These are phyloP conservation scores for Solanum dulcamara DNA, from an alignment of 257 asterid genomes.

Conservation along the genomic window DNA sequence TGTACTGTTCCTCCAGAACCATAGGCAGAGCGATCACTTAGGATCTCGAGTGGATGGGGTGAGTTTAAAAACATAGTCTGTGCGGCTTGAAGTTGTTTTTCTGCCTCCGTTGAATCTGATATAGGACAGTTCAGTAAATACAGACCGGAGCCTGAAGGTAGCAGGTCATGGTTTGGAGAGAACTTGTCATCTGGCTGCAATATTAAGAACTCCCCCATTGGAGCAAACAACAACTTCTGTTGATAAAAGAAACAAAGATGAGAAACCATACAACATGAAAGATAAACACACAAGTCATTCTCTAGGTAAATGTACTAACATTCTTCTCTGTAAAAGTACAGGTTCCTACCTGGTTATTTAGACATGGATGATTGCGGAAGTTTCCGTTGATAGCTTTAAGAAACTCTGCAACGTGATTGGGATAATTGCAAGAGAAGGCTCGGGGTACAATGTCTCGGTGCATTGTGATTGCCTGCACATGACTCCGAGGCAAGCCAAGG, in stretches of 20 bases:
- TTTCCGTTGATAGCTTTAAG: slow-evolving; percentile 81
- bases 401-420: slow-evolving; percentile 76
- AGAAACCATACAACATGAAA: neutral
- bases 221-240: slow-evolving; percentile 74
- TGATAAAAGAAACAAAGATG: neutral
- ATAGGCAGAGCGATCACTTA: slow-evolving; percentile 80
- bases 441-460: slow-evolving; percentile 96
- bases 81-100: slow-evolving; percentile 59
- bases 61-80: slow-evolving; percentile 50
- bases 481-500: slow-evolving; percentile 67
- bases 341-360: slow-evolving; percentile 52
- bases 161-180: slow-evolving; percentile 84
- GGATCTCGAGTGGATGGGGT: slow-evolving; percentile 92
- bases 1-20: slow-evolving; percentile 79
- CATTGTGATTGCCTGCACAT: slow-evolving; percentile 64
- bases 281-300: neutral
- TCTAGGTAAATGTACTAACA: neutral
- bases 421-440: slow-evolving; percentile 90
- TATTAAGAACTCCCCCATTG: slow-evolving; percentile 82
- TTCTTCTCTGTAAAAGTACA: neutral
- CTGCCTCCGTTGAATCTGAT: slow-evolving; percentile 29
- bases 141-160: slow-evolving; percentile 83
- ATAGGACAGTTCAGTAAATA: slow-evolving; percentile 44
- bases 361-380: slow-evolving; percentile 80
- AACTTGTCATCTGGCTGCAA: slow-evolving; percentile 78